Evolutionary conservation across 2,329 filamentous ascomycete species (phyloP).

Genomic region (Didymella lethalis): DNA sequence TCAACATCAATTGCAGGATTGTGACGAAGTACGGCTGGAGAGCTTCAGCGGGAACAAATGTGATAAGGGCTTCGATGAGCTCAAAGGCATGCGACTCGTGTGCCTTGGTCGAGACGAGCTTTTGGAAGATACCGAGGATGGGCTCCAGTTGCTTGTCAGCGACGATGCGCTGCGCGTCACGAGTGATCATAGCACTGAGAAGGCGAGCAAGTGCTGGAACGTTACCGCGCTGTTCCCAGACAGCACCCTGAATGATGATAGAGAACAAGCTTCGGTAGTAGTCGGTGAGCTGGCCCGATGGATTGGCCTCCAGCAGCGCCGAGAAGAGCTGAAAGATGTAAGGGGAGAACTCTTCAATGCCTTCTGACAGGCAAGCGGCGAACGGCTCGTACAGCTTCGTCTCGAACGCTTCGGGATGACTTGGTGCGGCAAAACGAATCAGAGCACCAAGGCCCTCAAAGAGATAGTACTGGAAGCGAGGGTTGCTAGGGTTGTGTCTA

Average conservation of each 20-base stretch:
- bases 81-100: constrained; percentile 90
- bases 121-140: constrained; percentile 95
- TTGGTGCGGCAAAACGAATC: constrained; percentile 75
- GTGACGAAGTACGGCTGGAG: constrained; percentile 80
- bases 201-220: constrained; percentile 89
- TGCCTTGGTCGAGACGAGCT: constrained; percentile 79
- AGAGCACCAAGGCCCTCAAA: constrained; percentile 94
- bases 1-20: constrained; percentile 83
- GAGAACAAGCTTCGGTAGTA: constrained; percentile 82
- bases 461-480: constrained; percentile 97
- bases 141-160: constrained; percentile 83
- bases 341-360: constrained; percentile 92
- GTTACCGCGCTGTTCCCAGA: constrained; percentile 94
- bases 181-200: constrained; percentile 82
- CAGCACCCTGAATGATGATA: constrained; percentile 78
- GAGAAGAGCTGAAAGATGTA: constrained; percentile 97
- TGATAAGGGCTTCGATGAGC: constrained; percentile 81
- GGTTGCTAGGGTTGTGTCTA: constrained; percentile 94
- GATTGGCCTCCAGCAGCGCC: constrained; percentile 86
- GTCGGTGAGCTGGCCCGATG: constrained; percentile 76
- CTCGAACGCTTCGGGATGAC: constrained; percentile 77
- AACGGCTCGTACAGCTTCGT: constrained; percentile 84
- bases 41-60: constrained; percentile 74
- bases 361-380: constrained; percentile 77
- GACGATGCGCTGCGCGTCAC: constrained; percentile 75